Percentiles rank a stretch among this genome's conserved stretches.
Conservation (phyloP, 2,329 filamentous ascomycete genomes). For the Verticillium isaacii region DNA sequence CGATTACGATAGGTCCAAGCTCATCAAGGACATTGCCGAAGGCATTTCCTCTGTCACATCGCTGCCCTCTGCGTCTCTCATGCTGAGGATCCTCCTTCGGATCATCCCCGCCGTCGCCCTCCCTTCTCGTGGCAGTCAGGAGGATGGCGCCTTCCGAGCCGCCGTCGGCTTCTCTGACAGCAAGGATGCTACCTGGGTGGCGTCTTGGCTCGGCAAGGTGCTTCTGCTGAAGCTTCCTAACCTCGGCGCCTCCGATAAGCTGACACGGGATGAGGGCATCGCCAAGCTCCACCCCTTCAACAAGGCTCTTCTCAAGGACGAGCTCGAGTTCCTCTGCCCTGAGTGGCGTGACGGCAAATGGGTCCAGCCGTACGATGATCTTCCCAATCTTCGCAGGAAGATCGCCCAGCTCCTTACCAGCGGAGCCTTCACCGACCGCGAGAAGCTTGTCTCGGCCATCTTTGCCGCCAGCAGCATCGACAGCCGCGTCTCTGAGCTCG, state of each 20-base stretch:
- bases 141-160: constrained; percentile 65
- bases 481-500: constrained; percentile 74
- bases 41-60: constrained; percentile 50
- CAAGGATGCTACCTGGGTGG: constrained; percentile 69
- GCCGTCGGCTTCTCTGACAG: constrained; percentile 60
- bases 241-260: constrained; percentile 26
- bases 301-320: constrained; percentile 58
- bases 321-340: constrained; percentile 65
- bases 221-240: constrained; percentile 51
- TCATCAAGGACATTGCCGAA: constrained; percentile 66
- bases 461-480: constrained; percentile 81
- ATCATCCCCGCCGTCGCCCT: constrained; percentile 67
- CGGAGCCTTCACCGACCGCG: constrained; percentile 76
- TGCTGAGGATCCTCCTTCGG: constrained; percentile 81
- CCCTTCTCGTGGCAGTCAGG: constrained; percentile 71
- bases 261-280: constrained; percentile 11
- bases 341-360: constrained; percentile 39
- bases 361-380: constrained; percentile 24
- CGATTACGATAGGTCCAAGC: constrained; percentile 58
- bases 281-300: constrained; percentile 14
- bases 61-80: constrained; percentile 40
- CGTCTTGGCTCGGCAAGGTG: constrained; percentile 71
- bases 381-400: constrained; percentile 46
- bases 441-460: constrained; percentile 79
- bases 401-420: constrained; percentile 72